Evolutionary conservation across 305 asterid species (phyloP), one percentile per base, ranked within the genome.

Genomic region (Vinca major): DNA sequence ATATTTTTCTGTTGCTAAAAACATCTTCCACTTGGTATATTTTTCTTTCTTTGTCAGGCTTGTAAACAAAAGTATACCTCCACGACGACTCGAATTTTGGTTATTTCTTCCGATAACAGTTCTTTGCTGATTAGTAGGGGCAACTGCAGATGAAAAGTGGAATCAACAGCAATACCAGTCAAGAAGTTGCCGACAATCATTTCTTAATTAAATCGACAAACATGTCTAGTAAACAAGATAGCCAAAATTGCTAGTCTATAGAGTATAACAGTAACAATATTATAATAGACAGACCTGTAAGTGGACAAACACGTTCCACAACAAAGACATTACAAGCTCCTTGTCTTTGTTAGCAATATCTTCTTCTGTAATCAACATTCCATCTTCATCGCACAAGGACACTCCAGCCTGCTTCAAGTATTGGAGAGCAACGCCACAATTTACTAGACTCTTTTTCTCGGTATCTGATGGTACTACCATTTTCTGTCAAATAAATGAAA

Each of bases 301-400:
- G 86, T 90, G 86, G 77, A 90, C 90, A 85, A 92, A 92, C 77
- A 90, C 84, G 82, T 82, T 90, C 98, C 98, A 92, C 60, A 90
- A 88, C 85, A 90, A 79, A 71, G 95, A 81, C 71, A 92, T 79
- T 65, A 83, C 79, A 53, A 92, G 93, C 81, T 92, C 98, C 85
- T 85, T 88, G 73, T 90, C 98, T 26, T 89, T 89, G 74, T 80
- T 84, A 71, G 83, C 86, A 61, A 92, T 67, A 80, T 92, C 98
- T 56, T 88, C 98, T 65, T 74, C 89, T 47, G 83, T 78, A 67
- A 90, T 84, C 63, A 79, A 83, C 48, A 82, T 81, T 63, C 92
- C 97, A 66, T 92, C 98, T 74, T 90, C 95, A 77, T 88, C 97
- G 68, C 73, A 70, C 68, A 88, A 74, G 1, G 92, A 83, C 39